These are phyloP conservation scores for Cyamopsis tetragonoloba DNA, from an alignment of 306 rosid genomes.

Conservation along the genomic window DNA sequence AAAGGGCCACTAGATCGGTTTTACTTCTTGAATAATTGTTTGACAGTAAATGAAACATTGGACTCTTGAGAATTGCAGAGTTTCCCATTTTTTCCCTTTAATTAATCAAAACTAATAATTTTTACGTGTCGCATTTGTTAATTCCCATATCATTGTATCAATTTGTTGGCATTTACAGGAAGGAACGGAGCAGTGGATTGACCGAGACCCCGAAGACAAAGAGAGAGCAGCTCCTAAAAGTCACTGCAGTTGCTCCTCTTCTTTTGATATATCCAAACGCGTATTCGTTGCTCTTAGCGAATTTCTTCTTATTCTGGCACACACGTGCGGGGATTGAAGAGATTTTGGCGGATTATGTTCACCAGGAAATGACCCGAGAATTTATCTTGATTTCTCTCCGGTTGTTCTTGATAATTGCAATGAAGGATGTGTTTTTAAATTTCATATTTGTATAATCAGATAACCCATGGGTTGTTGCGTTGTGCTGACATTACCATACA, in stretches of 20 bases:
- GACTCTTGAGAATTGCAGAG: neutral
- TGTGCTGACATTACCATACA: conserved; percentile 3
- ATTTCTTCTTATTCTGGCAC: conserved; percentile 35
- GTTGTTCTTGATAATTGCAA: conserved; percentile 36
- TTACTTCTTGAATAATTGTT: conserved; percentile 5
- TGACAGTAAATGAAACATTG: neutral
- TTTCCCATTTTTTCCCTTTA: neutral
- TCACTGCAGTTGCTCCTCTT: conserved; percentile 28
- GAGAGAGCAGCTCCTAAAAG: conserved; percentile 37
- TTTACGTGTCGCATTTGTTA: conserved; percentile 1
- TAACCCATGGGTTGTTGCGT: neutral
- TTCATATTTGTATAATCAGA: conserved; percentile 32
- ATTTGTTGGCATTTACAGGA: conserved; percentile 17
- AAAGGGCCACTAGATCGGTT: neutral
- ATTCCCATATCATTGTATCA: conserved; percentile 9
- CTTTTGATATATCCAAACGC: conserved; percentile 30
- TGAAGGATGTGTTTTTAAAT: conserved; percentile 36
- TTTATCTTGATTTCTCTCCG: conserved; percentile 27
- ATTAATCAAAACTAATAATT: neutral
- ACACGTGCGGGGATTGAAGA: conserved; percentile 29
- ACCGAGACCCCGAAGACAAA: conserved; percentile 23
- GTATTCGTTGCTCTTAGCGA: conserved; percentile 31
- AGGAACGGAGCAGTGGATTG: conserved; percentile 29
- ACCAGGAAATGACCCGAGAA: conserved; percentile 40
- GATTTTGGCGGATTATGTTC: conserved; percentile 40